Percentiles rank a stretch among this genome's conserved stretches.
Evolutionary conservation across 2,329 filamentous ascomycete genomes (phyloP).

Genomic region (Botryosphaeria dothidea): DNA sequence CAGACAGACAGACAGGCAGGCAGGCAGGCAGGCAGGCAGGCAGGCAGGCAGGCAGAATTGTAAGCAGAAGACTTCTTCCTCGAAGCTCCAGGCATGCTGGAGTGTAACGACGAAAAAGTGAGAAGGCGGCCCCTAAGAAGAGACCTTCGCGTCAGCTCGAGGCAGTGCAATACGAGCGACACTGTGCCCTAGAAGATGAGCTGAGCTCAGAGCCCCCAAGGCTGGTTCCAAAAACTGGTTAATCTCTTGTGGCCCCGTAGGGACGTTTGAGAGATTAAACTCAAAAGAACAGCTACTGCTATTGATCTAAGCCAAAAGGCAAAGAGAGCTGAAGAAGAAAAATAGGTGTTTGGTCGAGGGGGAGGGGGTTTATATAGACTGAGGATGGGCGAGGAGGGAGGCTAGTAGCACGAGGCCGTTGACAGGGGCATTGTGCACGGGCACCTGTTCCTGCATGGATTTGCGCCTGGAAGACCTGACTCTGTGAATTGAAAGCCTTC

Average conservation of each 20-base stretch:
- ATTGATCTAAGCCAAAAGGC: constrained; percentile 4
- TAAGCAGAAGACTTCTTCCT: not conserved
- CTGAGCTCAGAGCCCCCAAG: not conserved
- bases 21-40: not conserved
- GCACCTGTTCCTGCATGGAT: no score
- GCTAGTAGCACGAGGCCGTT: no score
- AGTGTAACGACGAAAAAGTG: constrained; percentile 1
- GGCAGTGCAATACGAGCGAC: not conserved
- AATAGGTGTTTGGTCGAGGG: not conserved
- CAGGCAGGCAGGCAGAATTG: not conserved
- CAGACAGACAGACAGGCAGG: not conserved
- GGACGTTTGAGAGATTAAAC: not conserved
- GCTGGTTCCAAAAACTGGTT: not conserved
- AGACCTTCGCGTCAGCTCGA: not conserved
- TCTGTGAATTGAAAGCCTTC: no score
- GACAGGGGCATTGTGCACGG: no score
- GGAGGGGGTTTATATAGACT: not conserved
- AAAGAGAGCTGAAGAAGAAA: constrained; percentile 12
- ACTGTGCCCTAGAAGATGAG: not conserved
- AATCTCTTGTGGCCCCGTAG: not conserved
- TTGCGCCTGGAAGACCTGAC: no score
- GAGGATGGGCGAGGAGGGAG: no score
- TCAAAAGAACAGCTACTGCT: not conserved
- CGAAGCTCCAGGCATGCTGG: not conserved
- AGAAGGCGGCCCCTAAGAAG: not conserved